A percentile compares a stretch with the other conserved stretches of the same genome.
phyloP scores from a whole-genome alignment of 257 asterid species.

The Nicotiana sylvestris region DNA sequence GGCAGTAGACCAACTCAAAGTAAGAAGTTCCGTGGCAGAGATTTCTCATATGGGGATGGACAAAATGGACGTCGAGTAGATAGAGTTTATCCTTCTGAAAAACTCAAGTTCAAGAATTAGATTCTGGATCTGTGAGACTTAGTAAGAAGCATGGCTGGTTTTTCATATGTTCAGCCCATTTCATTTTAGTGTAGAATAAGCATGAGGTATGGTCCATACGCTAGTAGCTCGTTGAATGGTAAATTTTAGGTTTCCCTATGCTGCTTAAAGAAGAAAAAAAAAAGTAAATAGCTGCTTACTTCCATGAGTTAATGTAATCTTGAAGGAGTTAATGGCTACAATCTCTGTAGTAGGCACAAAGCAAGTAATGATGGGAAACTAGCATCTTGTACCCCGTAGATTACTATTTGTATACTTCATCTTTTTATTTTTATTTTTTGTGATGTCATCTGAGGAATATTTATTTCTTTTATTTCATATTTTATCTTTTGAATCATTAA shows the following conservation, averaged over 20 bases:
- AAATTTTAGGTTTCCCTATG: background rate
- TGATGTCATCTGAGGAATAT: background rate
- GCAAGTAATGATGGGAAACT: no score
- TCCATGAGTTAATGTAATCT: background rate
- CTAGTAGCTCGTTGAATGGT: background rate
- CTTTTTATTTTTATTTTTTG: no score
- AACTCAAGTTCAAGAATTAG: conserved; percentile 45
- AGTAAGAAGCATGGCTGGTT: background rate
- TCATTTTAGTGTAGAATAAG: background rate
- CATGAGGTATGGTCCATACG: background rate
- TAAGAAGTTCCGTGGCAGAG: conserved; percentile 22
- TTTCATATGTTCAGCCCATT: conserved; percentile 2
- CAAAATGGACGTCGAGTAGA: conserved; percentile 27
- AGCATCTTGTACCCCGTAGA: background rate
- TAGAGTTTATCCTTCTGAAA: conserved; percentile 59
- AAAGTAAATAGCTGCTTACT: background rate
- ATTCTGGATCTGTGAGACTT: background rate
- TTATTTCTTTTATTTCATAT: no score
- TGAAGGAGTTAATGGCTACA: background rate
- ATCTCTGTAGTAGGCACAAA: background rate
- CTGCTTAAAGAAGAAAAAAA: background rate
- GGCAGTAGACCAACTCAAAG: conserved; percentile 13
- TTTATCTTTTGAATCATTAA: no score
- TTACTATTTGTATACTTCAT: background rate
- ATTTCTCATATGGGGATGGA: conserved; percentile 30